Percentiles rank a stretch among this genome's conserved stretches.
phyloP scores from a whole-genome alignment of 495 filamentous ascomycete genomes.

The Podospora australis region DNA sequence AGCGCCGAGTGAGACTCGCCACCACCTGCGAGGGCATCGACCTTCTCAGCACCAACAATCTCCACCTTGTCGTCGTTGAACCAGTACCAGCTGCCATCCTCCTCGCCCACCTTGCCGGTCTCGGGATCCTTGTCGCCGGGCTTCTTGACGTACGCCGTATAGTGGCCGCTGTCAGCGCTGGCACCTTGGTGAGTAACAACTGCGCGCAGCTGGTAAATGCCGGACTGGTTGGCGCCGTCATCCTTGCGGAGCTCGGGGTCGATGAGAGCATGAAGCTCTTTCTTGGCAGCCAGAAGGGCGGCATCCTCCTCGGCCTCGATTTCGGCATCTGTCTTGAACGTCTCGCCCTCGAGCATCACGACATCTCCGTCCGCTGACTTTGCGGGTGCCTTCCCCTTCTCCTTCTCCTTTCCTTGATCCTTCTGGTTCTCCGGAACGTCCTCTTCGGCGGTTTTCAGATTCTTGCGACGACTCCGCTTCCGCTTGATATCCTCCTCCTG shows the following conservation, averaged over 20 bases:
- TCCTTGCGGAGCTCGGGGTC: conserved; percentile 64
- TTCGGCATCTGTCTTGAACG: conserved; percentile 87
- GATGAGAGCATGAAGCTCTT: conserved; percentile 72
- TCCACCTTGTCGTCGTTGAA: conserved; percentile 98
- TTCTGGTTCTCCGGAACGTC: conserved; percentile 24
- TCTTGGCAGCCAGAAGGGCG: conserved; percentile 68
- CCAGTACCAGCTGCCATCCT: conserved; percentile 99
- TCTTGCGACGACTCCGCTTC: conserved; percentile 79
- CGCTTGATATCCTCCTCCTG: conserved; percentile 88
- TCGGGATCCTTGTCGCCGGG: conserved; percentile 56
- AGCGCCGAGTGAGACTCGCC: conserved; percentile 95
- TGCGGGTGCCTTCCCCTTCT: conserved; percentile 26
- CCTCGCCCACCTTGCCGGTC: conserved; percentile 63
- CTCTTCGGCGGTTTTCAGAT: conserved; percentile 44
- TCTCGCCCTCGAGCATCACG: conserved; percentile 64
- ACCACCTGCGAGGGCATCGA: conserved; percentile 82
- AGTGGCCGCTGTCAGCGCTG: conserved; percentile 95
- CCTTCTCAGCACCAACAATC: conserved; percentile 87
- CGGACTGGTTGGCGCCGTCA: conserved; percentile 80
- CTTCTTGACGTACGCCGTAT: conserved; percentile 97
- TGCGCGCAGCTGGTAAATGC: conserved; percentile 88
- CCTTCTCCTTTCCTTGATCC: conserved; percentile 38
- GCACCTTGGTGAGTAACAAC: conserved; percentile 97
- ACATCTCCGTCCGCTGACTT: conserved; percentile 50
- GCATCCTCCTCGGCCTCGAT: conserved; percentile 77